Evolutionary conservation across 306 rosid genomes (phyloP).

Genomic region (Oxytropis ochrocephala): DNA sequence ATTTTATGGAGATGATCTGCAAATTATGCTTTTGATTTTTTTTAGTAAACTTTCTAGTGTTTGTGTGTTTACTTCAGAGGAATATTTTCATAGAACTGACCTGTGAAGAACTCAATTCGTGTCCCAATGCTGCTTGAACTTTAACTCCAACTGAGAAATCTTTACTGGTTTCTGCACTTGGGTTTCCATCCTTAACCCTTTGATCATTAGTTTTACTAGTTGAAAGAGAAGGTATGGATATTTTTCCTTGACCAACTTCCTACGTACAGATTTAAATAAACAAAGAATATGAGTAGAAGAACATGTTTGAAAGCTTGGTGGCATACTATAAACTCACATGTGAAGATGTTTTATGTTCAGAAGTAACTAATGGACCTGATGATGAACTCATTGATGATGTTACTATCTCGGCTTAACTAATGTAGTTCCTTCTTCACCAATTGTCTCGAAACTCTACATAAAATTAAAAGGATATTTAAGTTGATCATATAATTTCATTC

Average conservation of each 20-base stretch:
- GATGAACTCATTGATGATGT: background rate
- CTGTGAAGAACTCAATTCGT: background rate
- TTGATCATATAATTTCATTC: background rate
- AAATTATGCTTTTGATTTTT: no score
- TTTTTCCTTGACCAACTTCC: background rate
- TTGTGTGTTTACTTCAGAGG: no score
- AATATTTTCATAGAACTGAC: no score
- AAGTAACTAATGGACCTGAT: background rate
- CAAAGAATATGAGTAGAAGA: background rate
- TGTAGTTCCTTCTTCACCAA: background rate
- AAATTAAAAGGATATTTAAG: background rate
- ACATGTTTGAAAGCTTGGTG: background rate
- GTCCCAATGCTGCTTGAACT: background rate
- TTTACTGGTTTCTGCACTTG: background rate
- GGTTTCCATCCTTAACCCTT: no score
- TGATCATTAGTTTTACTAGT: no score
- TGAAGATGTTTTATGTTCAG: background rate
- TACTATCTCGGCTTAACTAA: background rate
- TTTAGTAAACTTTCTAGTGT: no score
- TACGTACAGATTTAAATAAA: background rate
- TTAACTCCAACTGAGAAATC: background rate
- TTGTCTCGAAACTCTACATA: background rate
- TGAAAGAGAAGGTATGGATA: background rate
- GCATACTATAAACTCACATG: no score
- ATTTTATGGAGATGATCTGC: no score